Base-by-base conservation (phyloP, 441 rosid genomes). In the Daphne laureola region DNA sequence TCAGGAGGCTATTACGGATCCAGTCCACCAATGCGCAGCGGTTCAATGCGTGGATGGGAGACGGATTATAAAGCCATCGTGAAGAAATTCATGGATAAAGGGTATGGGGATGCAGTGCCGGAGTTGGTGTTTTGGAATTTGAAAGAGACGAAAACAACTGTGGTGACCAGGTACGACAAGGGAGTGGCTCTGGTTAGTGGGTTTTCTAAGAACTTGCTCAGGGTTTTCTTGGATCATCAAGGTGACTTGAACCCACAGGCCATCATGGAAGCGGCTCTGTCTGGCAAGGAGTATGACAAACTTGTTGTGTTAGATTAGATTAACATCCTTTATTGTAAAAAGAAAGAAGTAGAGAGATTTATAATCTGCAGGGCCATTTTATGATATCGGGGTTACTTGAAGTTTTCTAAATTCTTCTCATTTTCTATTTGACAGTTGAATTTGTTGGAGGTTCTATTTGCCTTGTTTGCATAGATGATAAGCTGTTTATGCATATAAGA, bases 91-190 rank as follows among this genome's bases (percentile, higher is more conserved):
- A 66, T 13, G 3, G 63, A 73, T 48, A 70, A 62, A 18, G 86
- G 84, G 14, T 79, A 77, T 18, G 78, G 80, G 0, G 65, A 64
- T 0, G 75, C 9, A 9, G 48, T 57, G 4, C 87, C 87, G 2
- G 69, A 78, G 60, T 70, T 73, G 0, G 82, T 85, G 68, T 85
- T 77, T 45, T 82, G 90, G 90, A 82, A 82, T 61, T 53, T 82
- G 69, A 80, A 87, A 56, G 55, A 72, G 45, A 83, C 94, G 0
- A 61, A 9, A 17, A 60, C 96, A 4, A 81, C 82, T 0, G 89
- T 91, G 3, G 86, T 78, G 53, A 26, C 61, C 13, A 44, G 17
- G 4, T 46, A 13, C 21, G 52, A 57, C 12, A 36, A 57, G 14
- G 53, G 61, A 44, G 52, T 46, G 43, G 61, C 61, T 18, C 18